Percentiles rank a stretch among this genome's conserved stretches.
phyloP scores from a whole-genome alignment of 1,284 basidiomycete species.

The Ustilago vetiveriae region DNA sequence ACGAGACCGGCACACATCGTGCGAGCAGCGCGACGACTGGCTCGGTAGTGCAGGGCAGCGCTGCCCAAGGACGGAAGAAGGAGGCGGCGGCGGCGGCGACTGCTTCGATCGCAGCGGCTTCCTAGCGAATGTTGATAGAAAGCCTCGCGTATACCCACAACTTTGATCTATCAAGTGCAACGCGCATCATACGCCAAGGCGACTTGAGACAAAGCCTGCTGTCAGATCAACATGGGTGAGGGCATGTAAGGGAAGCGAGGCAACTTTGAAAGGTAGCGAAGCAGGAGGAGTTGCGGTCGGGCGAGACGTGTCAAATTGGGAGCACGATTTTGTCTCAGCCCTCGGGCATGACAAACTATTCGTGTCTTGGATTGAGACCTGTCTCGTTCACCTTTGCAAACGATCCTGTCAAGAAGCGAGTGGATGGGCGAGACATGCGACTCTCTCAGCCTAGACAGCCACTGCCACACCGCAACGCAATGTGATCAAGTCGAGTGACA shows the following conservation, averaged over 20 bases:
- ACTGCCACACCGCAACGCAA: too few relatives aligned
- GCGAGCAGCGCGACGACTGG: slow-evolving; percentile 7
- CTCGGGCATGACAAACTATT: not conserved
- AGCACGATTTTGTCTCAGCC: too few relatives aligned
- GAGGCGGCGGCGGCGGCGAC: slow-evolving; percentile 14
- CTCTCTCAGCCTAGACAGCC: too few relatives aligned
- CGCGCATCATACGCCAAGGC: too few relatives aligned
- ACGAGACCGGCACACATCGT: slow-evolving; percentile 33
- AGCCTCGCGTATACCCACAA: not conserved
- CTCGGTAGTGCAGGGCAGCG: slow-evolving; percentile 5
- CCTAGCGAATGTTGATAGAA: slow-evolving; percentile 1
- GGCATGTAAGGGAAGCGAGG: not conserved
- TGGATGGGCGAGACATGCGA: too few relatives aligned
- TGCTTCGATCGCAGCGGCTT: slow-evolving; percentile 11
- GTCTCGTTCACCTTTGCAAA: too few relatives aligned
- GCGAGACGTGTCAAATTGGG: too few relatives aligned
- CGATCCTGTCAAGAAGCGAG: too few relatives aligned
- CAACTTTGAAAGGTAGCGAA: not conserved
- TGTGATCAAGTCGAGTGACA: too few relatives aligned
- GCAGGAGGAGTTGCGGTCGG: too few relatives aligned
- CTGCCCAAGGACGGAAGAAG: slow-evolving; percentile 13
- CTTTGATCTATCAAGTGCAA: too few relatives aligned
- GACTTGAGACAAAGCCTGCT: too few relatives aligned
- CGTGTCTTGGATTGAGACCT: not conserved
- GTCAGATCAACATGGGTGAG: not conserved